Evolutionary conservation across 371 early-diverging fungal species (phyloP).

Genomic region (Cokeromyces recurvatus): DNA sequence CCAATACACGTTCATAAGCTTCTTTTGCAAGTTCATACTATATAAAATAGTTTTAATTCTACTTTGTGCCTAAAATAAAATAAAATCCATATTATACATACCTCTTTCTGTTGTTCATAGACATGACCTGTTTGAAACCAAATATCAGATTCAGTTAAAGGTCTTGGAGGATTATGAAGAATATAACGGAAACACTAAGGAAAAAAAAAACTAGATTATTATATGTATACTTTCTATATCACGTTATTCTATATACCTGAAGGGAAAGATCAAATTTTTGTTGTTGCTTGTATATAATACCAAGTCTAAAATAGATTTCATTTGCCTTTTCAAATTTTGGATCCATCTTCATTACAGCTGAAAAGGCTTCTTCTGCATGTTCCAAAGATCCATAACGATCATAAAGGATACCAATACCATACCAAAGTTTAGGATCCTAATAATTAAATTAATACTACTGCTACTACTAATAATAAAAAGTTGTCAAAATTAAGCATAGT

Average conservation of each 20-base stretch:
- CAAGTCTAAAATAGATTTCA: conserved; percentile 96
- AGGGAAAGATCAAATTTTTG: conserved; percentile 83
- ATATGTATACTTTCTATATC: not conserved
- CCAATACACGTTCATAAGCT: conserved; percentile 87
- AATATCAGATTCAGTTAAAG: conserved; percentile 90
- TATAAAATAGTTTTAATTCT: too few relatives aligned
- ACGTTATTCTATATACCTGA: conserved; percentile 68
- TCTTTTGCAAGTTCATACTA: conserved; percentile 75
- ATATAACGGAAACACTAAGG: conserved; percentile 91
- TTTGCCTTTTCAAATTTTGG: conserved; percentile 92
- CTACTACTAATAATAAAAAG: too few relatives aligned
- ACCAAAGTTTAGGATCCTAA: conserved; percentile 98
- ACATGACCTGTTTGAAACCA: conserved; percentile 98
- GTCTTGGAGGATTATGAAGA: conserved; percentile 86
- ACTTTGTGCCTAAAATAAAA: too few relatives aligned
- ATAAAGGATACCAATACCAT: conserved; percentile 96
- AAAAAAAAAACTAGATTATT: not conserved
- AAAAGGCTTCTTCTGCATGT: conserved; percentile 96
- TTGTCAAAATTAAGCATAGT: too few relatives aligned
- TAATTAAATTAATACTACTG: too few relatives aligned
- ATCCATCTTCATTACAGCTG: conserved; percentile 85
- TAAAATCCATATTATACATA: too few relatives aligned
- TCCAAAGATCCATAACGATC: conserved; percentile 95
- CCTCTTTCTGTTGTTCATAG: conserved; percentile 57
- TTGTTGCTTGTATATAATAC: conserved; percentile 96